phyloP scores from a whole-genome alignment of 2,329 filamentous ascomycete species.

The Colletotrichum sp. region DNA sequence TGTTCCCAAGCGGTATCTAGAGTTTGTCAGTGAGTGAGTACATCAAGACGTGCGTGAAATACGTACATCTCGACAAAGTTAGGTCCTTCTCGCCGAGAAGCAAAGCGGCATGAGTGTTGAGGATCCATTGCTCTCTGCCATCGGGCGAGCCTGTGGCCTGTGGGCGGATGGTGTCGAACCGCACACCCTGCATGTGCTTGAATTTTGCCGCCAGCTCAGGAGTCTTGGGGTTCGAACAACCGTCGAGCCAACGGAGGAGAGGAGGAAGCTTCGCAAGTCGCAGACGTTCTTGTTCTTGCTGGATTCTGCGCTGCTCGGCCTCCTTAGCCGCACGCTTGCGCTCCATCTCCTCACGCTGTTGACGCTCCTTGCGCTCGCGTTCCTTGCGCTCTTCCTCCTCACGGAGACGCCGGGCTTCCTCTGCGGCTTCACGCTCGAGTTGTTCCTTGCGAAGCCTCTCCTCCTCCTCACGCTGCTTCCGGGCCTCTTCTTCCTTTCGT shows the following conservation, averaged over 20 bases:
- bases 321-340: conserved; percentile 55
- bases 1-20: conserved; percentile 66
- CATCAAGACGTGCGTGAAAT: no score
- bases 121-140: conserved; percentile 70
- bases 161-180: conserved; percentile 67
- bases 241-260: conserved; percentile 66
- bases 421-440: conserved; percentile 51
- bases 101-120: conserved; percentile 68
- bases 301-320: conserved; percentile 55
- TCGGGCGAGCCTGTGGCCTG: conserved; percentile 56
- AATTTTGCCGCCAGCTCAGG: conserved; percentile 59
- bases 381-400: conserved; percentile 60
- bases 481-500: conserved; percentile 41
- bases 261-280: conserved; percentile 64
- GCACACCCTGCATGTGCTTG: conserved; percentile 62
- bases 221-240: conserved; percentile 55
- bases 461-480: conserved; percentile 48
- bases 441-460: conserved; percentile 50
- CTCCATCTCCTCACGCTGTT: conserved; percentile 51
- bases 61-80: conserved; percentile 63
- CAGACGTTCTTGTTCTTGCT: conserved; percentile 58
- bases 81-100: conserved; percentile 70
- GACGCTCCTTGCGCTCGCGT: conserved; percentile 51
- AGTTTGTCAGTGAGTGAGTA: background rate
- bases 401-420: conserved; percentile 53